These are phyloP conservation scores for Termitomyces sp. DNA, from an alignment of 768 basidiomycete genomes.

Conservation along the genomic window DNA sequence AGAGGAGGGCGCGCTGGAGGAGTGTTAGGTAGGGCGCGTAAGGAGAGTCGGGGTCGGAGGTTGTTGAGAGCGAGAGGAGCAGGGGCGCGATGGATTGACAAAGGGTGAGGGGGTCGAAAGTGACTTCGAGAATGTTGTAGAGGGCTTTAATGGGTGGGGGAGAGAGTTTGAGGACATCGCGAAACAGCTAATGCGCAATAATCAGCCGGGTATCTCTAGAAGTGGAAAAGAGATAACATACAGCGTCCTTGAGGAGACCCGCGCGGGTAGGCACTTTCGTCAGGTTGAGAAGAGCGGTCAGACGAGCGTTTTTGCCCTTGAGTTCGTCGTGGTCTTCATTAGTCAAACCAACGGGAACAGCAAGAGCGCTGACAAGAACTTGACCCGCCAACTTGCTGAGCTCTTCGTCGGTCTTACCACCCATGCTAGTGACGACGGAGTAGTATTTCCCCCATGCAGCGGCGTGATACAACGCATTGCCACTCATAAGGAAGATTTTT, in stretches of 20 bases:
- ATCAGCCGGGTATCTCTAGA: neutral
- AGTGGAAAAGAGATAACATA: conserved; percentile 32
- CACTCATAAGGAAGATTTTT: conserved; percentile 93
- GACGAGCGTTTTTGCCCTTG: conserved; percentile 64
- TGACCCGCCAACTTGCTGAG: conserved; percentile 79
- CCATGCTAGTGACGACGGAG: conserved; percentile 62
- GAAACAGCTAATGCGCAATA: conserved; percentile 50
- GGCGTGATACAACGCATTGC: conserved; percentile 93
- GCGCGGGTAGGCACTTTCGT: conserved; percentile 79
- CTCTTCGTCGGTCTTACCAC: conserved; percentile 75
- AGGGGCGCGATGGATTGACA: conserved; percentile 76
- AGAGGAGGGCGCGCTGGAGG: conserved; percentile 86
- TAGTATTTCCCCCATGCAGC: conserved; percentile 92
- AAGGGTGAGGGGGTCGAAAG: conserved; percentile 88
- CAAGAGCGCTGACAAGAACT: conserved; percentile 88
- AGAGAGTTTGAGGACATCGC: conserved; percentile 77
- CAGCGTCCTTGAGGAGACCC: conserved; percentile 84
- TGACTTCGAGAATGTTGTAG: conserved; percentile 86
- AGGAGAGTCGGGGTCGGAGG: conserved; percentile 32
- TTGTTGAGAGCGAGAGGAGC: conserved; percentile 48
- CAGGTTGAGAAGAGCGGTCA: conserved; percentile 83
- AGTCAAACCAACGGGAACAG: conserved; percentile 78
- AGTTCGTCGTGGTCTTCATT: conserved; percentile 40
- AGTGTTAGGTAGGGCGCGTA: conserved; percentile 86
- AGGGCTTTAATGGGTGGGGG: conserved; percentile 69